Base-by-base conservation (phyloP, 768 basidiomycete genomes). In the Pleurotus tuoliensis region DNA sequence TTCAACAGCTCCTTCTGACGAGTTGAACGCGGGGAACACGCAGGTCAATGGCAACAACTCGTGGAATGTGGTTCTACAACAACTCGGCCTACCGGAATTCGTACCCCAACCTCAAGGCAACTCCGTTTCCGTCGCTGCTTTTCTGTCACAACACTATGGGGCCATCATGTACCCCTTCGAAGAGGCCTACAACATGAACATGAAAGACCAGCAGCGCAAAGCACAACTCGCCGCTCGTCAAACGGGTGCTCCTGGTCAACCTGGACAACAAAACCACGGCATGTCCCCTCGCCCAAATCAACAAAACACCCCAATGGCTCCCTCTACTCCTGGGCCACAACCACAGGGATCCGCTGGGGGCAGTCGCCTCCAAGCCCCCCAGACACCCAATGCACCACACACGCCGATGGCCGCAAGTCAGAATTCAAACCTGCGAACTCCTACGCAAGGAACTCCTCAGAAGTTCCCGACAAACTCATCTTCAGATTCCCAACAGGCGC, bases 151-250 rank as follows among this genome's bases (percentile, higher is more conserved):
- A 49, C 80, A 84, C 64, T 93, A 90, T 68, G 77, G 73, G 68
- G 72, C 67, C 13, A 74, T 93, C 56, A 72, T 92, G 20, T 72
- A 74, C 39, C 87, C 89, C 2, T 90, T 92, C 62, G 91, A 93
- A 69, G 86, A 88, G 34, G 67, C 73, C 27, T 88, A 86, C 67
- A 80, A 80, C 67, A 82, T 78, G 59, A 88, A 82, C 62, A 47
- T 84, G 43, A 77, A 78, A 56, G 84, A 84, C 37, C 74, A 83
- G 53, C 85, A 82, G 59, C 82, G 81, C 63, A 82, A 80, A 60
- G 75, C 76, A 27, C 76, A 81, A 69, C 63, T 74, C 61, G 61
- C 75, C 61, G 63, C 74, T 22, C 73, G 75, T 52, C 80, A 72
- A 55, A 65, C 63, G 55, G 64, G 67, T 41, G 71, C 70, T 44